These are phyloP conservation scores for Fusarium sp. DNA, from an alignment of 2,329 filamentous ascomycete species.

Conservation along the genomic window DNA sequence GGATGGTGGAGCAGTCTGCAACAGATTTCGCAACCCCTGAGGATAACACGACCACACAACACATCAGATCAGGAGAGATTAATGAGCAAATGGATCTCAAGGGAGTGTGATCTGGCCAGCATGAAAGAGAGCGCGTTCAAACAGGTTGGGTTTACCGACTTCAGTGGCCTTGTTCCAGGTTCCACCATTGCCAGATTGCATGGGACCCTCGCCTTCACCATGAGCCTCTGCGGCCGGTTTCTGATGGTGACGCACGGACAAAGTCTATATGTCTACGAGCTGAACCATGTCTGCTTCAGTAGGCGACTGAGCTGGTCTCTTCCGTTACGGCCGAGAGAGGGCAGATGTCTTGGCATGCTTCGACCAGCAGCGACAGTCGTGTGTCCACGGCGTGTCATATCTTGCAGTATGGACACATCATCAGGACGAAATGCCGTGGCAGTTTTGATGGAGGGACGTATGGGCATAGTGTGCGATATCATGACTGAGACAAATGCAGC, in stretches of 20 bases:
- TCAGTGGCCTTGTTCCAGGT: slow-evolving; percentile 49
- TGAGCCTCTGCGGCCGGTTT: slow-evolving; percentile 70
- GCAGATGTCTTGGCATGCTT: slow-evolving; percentile 47
- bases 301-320: slow-evolving; percentile 42
- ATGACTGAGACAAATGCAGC: slow-evolving; percentile 34
- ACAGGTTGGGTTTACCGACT: slow-evolving; percentile 52
- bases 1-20: slow-evolving; percentile 63
- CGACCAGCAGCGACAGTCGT: slow-evolving; percentile 64
- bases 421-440: slow-evolving; percentile 67
- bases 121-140: slow-evolving; percentile 45
- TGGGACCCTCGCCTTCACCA: slow-evolving; percentile 56
- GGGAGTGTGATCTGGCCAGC: slow-evolving; percentile 52
- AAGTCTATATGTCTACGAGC: slow-evolving; percentile 67
- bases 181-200: slow-evolving; percentile 40
- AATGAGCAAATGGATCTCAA: slow-evolving; percentile 57
- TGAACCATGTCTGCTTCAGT: slow-evolving; percentile 52
- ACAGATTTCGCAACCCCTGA: slow-evolving; percentile 42
- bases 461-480: slow-evolving; percentile 72
- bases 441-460: slow-evolving; percentile 68
- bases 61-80: slow-evolving; percentile 45
- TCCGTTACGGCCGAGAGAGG: slow-evolving; percentile 40
- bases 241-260: slow-evolving; percentile 66
- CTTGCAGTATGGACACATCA: slow-evolving; percentile 73
- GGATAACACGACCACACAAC: slow-evolving; percentile 17
- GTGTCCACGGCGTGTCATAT: slow-evolving; percentile 68